A percentile compares a stretch with the other conserved stretches of the same genome.
These are phyloP conservation scores for Clavariopsis aquatica DNA, from an alignment of 495 filamentous ascomycete genomes.

Conservation along the genomic window DNA sequence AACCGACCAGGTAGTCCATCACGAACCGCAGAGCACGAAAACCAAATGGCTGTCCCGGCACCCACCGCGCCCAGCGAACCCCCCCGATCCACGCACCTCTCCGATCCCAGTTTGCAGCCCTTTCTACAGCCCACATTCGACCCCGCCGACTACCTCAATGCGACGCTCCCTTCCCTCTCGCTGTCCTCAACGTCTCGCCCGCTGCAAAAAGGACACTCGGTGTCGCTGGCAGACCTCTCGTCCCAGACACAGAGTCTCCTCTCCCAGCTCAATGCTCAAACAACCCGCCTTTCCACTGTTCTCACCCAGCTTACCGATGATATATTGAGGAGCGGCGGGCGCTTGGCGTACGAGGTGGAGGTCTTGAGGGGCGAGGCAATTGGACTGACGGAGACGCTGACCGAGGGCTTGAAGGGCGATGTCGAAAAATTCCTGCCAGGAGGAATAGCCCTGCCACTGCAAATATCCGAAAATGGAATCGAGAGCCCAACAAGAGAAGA, in stretches of 20 bases:
- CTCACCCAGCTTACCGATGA: slow-evolving; percentile 91
- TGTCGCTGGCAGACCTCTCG: slow-evolving; percentile 74
- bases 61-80: slow-evolving; percentile 3
- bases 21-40: background rate
- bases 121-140: slow-evolving; percentile 78
- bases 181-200: slow-evolving; percentile 43
- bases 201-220: slow-evolving; percentile 47
- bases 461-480: slow-evolving; percentile 8
- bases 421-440: slow-evolving; percentile 68
- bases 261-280: slow-evolving; percentile 84
- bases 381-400: slow-evolving; percentile 72
- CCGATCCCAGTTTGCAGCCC: slow-evolving; percentile 62
- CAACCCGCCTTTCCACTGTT: slow-evolving; percentile 74
- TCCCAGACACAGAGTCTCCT: slow-evolving; percentile 80
- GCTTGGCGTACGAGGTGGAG: slow-evolving; percentile 93
- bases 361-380: slow-evolving; percentile 83
- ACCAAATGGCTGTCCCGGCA: slow-evolving; percentile 28
- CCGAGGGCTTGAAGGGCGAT: slow-evolving; percentile 67
- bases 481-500: slow-evolving; percentile 2
- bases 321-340: slow-evolving; percentile 80
- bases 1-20: background rate
- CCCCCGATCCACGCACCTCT: slow-evolving; percentile 51
- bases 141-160: slow-evolving; percentile 78
- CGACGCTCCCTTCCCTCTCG: slow-evolving; percentile 66
- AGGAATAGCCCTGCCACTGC: slow-evolving; percentile 42